Evolutionary conservation across 495 filamentous ascomycete species (phyloP).

Genomic region (Amphirosellinia nigrospora): DNA sequence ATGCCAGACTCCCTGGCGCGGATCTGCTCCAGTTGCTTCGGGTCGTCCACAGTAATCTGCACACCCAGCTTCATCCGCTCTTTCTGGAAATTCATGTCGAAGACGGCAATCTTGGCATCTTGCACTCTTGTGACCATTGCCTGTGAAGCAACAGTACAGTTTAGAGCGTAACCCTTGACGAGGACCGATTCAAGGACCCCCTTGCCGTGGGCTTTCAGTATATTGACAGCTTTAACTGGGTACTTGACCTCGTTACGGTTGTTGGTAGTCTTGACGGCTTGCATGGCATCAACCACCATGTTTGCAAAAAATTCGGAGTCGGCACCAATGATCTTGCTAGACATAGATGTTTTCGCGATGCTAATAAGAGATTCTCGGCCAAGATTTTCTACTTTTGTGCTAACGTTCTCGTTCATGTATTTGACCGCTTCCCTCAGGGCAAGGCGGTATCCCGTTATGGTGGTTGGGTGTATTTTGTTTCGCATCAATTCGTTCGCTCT

Average conservation of each 20-base stretch:
- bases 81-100: slow-evolving; percentile 99
- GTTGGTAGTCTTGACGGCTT: slow-evolving; percentile 90
- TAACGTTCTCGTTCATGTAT: slow-evolving; percentile 98
- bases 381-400: slow-evolving; percentile 89
- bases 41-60: slow-evolving; percentile 97
- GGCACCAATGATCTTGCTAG: slow-evolving; percentile 95
- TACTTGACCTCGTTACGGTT: slow-evolving; percentile 92
- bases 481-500: slow-evolving; percentile 98
- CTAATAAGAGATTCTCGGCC: slow-evolving; percentile 88
- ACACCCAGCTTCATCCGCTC: slow-evolving; percentile 99
- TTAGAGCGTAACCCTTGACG: slow-evolving; percentile 95
- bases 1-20: slow-evolving; percentile 89
- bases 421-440: slow-evolving; percentile 95
- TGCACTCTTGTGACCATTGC: slow-evolving; percentile 93
- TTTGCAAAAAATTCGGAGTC: slow-evolving; percentile 97
- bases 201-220: slow-evolving; percentile 98
- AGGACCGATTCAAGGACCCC: slow-evolving; percentile 85
- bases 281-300: slow-evolving; percentile 96
- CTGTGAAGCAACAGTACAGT: slow-evolving; percentile 98
- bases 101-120: slow-evolving; percentile 94
- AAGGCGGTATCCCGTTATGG: slow-evolving; percentile 96
- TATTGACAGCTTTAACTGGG: slow-evolving; percentile 98
- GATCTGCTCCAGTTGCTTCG: slow-evolving; percentile 96
- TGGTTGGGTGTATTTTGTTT: slow-evolving; percentile 99
- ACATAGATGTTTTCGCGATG: slow-evolving; percentile 99